Conservation (phyloP, 805 yeast genomes). For the Metahyphopichia silvanorum region DNA sequence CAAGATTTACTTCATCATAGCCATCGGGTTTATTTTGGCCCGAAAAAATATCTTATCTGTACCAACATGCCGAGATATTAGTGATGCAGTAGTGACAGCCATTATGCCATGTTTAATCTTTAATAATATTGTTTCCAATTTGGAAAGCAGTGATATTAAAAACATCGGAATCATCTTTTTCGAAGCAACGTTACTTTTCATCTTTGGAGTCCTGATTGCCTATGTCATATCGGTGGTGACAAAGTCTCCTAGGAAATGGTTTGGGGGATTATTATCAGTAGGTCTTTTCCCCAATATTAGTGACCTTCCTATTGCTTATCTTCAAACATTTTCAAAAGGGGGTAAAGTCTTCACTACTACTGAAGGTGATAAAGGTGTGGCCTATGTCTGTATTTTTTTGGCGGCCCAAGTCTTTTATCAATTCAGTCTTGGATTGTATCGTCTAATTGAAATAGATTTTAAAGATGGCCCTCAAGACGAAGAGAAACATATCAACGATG, state of each 20-base stretch:
- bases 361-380: slow-evolving; percentile 74
- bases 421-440: slow-evolving; percentile 75
- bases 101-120: slow-evolving; percentile 76
- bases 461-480: slow-evolving; percentile 28
- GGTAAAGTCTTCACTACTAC: slow-evolving; percentile 49
- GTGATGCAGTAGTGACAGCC: slow-evolving; percentile 64
- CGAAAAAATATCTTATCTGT: slow-evolving; percentile 61
- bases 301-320: slow-evolving; percentile 82
- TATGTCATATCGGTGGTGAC: slow-evolving; percentile 41
- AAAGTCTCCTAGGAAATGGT: slow-evolving; percentile 69
- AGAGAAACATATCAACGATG: not conserved
- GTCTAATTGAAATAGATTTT: slow-evolving; percentile 70
- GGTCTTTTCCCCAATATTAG: slow-evolving; percentile 77
- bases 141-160: slow-evolving; percentile 66
- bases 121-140: slow-evolving; percentile 63
- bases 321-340: slow-evolving; percentile 68
- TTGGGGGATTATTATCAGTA: slow-evolving; percentile 70
- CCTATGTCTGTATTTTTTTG: slow-evolving; percentile 75
- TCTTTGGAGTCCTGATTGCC: slow-evolving; percentile 49
- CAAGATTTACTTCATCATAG: slow-evolving; percentile 72
- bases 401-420: slow-evolving; percentile 65
- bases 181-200: slow-evolving; percentile 48
- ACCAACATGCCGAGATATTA: slow-evolving; percentile 64
- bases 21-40: slow-evolving; percentile 64
- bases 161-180: slow-evolving; percentile 61